These are phyloP conservation scores for Geotrichum candidum DNA, from an alignment of 1,139 yeast genomes.

Conservation along the genomic window DNA sequence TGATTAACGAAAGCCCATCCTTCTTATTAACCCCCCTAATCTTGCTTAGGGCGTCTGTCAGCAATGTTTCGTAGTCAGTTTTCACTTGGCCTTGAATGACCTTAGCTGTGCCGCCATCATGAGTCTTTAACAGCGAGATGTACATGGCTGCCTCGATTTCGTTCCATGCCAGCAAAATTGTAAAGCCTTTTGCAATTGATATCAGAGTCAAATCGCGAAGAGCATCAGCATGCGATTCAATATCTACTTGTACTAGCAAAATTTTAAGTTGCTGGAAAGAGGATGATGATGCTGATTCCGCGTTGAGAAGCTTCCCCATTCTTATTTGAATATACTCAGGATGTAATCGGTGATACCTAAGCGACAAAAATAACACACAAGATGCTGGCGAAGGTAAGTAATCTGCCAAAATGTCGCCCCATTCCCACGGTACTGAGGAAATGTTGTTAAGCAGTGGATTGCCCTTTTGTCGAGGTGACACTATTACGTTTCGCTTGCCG, in stretches of 20 bases:
- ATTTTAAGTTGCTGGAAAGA: constrained; percentile 42
- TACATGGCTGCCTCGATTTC: constrained; percentile 84
- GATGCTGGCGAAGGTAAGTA: constrained; percentile 65
- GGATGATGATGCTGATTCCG: constrained; percentile 5
- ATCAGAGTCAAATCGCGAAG: constrained; percentile 64
- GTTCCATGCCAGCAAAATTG: constrained; percentile 73
- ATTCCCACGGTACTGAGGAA: constrained; percentile 46
- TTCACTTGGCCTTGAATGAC: constrained; percentile 42
- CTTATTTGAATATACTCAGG: constrained; percentile 81
- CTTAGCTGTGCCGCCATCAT: constrained; percentile 29
- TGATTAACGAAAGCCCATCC: constrained; percentile 50
- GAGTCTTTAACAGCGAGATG: constrained; percentile 36
- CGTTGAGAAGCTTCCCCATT: constrained; percentile 50
- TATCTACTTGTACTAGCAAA: constrained; percentile 68
- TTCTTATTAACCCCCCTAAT: constrained; percentile 53
- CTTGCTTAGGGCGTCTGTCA: constrained; percentile 48
- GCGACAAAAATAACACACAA: constrained; percentile 62
- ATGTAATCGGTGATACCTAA: constrained; percentile 78
- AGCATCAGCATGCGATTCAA: constrained; percentile 65
- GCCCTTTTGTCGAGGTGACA: constrained; percentile 52
- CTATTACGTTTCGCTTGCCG: constrained; percentile 35
- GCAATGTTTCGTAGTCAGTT: constrained; percentile 45
- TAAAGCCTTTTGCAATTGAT: constrained; percentile 58
- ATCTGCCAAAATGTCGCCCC: constrained; percentile 43
- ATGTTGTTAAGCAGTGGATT: constrained; percentile 52